Conservation (phyloP, 2,329 filamentous ascomycete genomes). For the Neonectria hederae region DNA sequence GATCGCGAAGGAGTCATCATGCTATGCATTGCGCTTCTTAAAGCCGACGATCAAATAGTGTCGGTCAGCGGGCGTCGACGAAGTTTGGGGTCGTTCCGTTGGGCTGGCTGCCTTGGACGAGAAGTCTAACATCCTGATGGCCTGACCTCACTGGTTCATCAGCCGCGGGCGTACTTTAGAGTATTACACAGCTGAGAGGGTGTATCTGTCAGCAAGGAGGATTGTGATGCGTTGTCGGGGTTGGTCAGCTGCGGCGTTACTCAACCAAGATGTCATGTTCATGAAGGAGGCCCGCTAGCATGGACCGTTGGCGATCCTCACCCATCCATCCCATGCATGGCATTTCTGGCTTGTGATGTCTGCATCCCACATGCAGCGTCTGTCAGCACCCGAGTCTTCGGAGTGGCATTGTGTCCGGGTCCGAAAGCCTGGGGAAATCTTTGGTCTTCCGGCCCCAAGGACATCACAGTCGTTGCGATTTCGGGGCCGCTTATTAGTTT, state of each 20-base stretch:
- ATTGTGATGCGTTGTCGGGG: background rate
- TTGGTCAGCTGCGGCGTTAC: background rate
- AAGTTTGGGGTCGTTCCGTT: background rate
- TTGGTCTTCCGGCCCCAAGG: background rate
- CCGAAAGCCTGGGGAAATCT: background rate
- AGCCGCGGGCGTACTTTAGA: background rate
- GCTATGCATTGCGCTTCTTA: background rate
- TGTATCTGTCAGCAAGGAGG: background rate
- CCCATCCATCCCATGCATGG: background rate
- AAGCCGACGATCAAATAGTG: background rate
- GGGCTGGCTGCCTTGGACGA: background rate
- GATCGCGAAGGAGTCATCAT: background rate
- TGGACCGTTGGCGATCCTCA: background rate
- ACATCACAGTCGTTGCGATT: background rate
- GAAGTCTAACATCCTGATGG: background rate
- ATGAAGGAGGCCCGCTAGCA: background rate
- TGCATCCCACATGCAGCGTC: background rate
- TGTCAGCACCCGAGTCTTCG: background rate
- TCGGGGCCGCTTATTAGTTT: background rate
- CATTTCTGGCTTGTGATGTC: background rate
- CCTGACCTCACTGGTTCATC: background rate
- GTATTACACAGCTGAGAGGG: background rate
- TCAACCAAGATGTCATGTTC: background rate
- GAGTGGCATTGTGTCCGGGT: background rate
- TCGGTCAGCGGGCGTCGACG: background rate